phyloP scores from a whole-genome alignment of 2,329 filamentous ascomycete species.

The Penicillium sp. region DNA sequence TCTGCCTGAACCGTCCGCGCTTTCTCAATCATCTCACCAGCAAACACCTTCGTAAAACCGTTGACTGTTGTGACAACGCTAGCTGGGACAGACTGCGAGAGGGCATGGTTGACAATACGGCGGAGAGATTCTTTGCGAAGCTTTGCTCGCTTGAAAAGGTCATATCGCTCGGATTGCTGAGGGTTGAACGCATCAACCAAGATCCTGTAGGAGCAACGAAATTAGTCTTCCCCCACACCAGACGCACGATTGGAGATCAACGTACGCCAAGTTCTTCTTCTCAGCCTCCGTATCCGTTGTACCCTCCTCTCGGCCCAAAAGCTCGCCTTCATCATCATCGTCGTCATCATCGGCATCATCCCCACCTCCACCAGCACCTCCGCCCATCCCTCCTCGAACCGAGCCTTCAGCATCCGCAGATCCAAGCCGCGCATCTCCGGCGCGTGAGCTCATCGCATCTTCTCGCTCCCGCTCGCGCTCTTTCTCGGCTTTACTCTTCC shows the following conservation, averaged over 20 bases:
- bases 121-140: constrained; percentile 56
- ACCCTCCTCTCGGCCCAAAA: constrained; percentile 50
- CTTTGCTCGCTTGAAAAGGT: constrained; percentile 54
- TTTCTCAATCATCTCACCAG: constrained; percentile 67
- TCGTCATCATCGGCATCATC: constrained; percentile 56
- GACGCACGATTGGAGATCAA: constrained; percentile 14
- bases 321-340: constrained; percentile 52
- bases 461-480: constrained; percentile 40
- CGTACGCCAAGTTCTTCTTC: constrained; percentile 56
- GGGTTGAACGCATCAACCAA: constrained; percentile 53
- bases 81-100: constrained; percentile 67
- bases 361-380: constrained; percentile 48
- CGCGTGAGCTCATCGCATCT: constrained; percentile 35
- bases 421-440: constrained; percentile 34
- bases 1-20: constrained; percentile 64
- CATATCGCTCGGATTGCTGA: constrained; percentile 53
- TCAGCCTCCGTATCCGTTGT: constrained; percentile 55
- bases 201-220: constrained; percentile 35
- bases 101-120: constrained; percentile 66
- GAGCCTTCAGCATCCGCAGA: constrained; percentile 41
- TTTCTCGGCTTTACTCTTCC: constrained; percentile 45
- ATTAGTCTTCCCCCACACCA: constrained; percentile 16
- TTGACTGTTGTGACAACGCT: constrained; percentile 67
- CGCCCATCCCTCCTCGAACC: constrained; percentile 35
- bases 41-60: constrained; percentile 68